These are phyloP conservation scores for Yamadazyma insecticola DNA, from an alignment of 805 yeast species.

Conservation along the genomic window DNA sequence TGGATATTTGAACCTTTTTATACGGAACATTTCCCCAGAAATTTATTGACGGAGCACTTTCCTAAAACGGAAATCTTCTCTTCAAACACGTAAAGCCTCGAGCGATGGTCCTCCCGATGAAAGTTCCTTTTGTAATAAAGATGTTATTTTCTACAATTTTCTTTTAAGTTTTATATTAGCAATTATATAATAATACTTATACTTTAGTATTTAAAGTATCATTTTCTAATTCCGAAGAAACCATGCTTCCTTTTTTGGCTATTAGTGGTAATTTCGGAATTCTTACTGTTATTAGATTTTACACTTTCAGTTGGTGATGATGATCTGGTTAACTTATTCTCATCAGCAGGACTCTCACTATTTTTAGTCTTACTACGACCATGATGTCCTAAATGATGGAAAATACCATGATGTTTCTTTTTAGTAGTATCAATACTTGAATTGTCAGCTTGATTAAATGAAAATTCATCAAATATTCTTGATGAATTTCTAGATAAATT, in stretches of 20 bases:
- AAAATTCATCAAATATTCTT: conserved; percentile 8
- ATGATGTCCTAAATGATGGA: conserved; percentile 14
- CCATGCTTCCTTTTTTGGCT: conserved; percentile 13
- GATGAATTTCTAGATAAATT: conserved; percentile 7
- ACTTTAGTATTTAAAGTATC: too few species aligned
- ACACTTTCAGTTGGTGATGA: conserved; percentile 15
- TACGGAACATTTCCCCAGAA: too few species aligned
- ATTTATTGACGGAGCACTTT: too few species aligned
- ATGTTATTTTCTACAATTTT: too few species aligned
- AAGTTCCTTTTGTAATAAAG: too few species aligned
- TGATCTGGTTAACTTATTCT: conserved; percentile 9
- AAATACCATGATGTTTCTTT: conserved; percentile 15
- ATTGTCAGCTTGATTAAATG: background rate
- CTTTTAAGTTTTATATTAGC: too few species aligned
- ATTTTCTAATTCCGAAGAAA: conserved; percentile 14
- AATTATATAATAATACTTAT: too few species aligned
- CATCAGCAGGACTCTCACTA: too few species aligned
- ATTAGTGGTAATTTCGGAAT: conserved; percentile 10
- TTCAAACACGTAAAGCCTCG: too few species aligned
- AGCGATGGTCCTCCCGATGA: too few species aligned
- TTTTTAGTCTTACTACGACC: conserved; percentile 7
- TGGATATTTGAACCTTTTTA: too few species aligned
- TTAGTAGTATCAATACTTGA: conserved; percentile 4
- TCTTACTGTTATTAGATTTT: conserved; percentile 15
- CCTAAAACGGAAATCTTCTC: too few species aligned